These are phyloP conservation scores for Penicillium subrubescens DNA, from an alignment of 495 filamentous ascomycete species.

Conservation along the genomic window DNA sequence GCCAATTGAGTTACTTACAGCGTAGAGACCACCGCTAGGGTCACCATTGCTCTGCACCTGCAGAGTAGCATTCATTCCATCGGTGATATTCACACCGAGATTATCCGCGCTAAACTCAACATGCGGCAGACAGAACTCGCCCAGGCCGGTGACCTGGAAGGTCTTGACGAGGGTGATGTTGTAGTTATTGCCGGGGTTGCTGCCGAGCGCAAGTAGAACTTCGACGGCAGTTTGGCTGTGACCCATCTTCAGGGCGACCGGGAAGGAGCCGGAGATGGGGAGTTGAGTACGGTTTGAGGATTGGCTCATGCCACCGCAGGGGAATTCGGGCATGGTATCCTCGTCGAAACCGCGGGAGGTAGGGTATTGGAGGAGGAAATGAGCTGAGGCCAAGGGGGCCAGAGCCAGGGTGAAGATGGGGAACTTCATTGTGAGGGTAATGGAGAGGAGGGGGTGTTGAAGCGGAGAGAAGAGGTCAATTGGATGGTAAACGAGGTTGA, in stretches of 20 bases:
- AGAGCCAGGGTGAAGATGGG: slow-evolving; percentile 33
- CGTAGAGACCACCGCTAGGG: slow-evolving; percentile 55
- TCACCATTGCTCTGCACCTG: slow-evolving; percentile 61
- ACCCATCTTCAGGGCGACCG: slow-evolving; percentile 56
- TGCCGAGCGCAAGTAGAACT: slow-evolving; percentile 58
- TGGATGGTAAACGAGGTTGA: neutral
- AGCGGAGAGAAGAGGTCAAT: neutral
- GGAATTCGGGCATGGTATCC: slow-evolving; percentile 49
- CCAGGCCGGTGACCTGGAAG: slow-evolving; percentile 53
- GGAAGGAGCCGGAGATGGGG: slow-evolving; percentile 49
- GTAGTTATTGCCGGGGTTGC: slow-evolving; percentile 53
- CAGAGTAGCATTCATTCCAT: slow-evolving; percentile 63
- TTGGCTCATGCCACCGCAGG: slow-evolving; percentile 59
- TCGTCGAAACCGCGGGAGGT: slow-evolving; percentile 56
- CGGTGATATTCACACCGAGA: slow-evolving; percentile 33
- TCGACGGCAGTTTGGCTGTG: slow-evolving; percentile 57
- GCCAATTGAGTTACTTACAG: slow-evolving; percentile 39
- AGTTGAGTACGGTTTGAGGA: slow-evolving; percentile 53
- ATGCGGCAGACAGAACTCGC: slow-evolving; percentile 58
- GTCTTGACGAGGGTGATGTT: slow-evolving; percentile 54
- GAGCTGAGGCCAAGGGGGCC: slow-evolving; percentile 51
- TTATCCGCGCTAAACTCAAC: slow-evolving; percentile 43
- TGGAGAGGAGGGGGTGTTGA: neutral
- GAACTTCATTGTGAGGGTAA: slow-evolving; percentile 26
- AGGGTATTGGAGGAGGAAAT: slow-evolving; percentile 63